A percentile compares a stretch with the other conserved stretches of the same genome.
These are phyloP conservation scores for Thermothelomyces thermophilus DNA, from an alignment of 2,329 filamentous ascomycete genomes.

Conservation along the genomic window DNA sequence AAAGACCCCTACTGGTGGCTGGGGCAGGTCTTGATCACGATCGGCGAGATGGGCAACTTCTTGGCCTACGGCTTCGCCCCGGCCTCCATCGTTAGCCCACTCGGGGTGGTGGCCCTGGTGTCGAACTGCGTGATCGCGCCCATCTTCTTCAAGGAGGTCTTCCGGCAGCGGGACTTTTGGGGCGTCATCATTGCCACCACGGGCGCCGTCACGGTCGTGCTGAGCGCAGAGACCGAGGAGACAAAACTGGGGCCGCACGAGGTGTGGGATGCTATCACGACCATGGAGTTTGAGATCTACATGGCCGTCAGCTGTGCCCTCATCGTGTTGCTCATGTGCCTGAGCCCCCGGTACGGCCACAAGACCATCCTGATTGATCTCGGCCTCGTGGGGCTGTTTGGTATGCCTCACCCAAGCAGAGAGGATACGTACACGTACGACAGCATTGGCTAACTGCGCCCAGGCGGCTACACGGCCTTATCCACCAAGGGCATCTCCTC, in stretches of 20 bases:
- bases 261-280: constrained; percentile 82
- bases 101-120: constrained; percentile 93
- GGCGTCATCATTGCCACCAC: constrained; percentile 82
- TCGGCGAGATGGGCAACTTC: constrained; percentile 94
- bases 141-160: constrained; percentile 84
- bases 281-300: constrained; percentile 86
- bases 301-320: constrained; percentile 66
- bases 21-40: constrained; percentile 83
- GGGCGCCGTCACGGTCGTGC: constrained; percentile 85
- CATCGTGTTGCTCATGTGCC: constrained; percentile 72
- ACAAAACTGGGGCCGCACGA: constrained; percentile 85
- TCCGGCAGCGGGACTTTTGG: constrained; percentile 76
- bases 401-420: constrained; percentile 41
- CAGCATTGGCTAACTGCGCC: not conserved
- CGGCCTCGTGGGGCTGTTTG: constrained; percentile 87
- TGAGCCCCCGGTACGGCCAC: constrained; percentile 76
- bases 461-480: constrained; percentile 90
- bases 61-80: constrained; percentile 96
- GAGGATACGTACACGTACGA: not conserved
- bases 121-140: constrained; percentile 97
- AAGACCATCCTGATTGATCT: constrained; percentile 86
- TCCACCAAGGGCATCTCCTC: constrained; percentile 96
- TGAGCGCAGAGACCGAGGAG: constrained; percentile 84
- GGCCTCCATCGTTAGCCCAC: constrained; percentile 90
- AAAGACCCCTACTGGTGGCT: constrained; percentile 94